Percentiles rank a stretch among this genome's conserved stretches.
Conservation (phyloP, 2,329 filamentous ascomycete genomes). For the Sordariomycetes sp. region DNA sequence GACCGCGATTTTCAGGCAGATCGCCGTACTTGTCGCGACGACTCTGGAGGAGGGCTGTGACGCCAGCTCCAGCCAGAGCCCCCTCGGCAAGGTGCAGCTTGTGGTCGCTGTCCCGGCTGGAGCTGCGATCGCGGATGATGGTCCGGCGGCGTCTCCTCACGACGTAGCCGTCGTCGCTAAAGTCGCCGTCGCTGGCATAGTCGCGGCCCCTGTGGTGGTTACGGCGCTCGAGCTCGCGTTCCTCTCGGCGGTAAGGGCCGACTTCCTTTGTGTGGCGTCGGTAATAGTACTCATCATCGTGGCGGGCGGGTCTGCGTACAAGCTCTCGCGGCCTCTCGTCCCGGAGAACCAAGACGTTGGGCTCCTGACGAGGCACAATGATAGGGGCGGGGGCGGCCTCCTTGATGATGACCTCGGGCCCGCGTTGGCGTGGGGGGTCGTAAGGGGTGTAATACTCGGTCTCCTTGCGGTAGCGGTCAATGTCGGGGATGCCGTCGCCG, state of each 20-base stretch:
- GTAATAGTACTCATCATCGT: slow-evolving; percentile 37
- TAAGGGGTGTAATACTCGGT: slow-evolving; percentile 46
- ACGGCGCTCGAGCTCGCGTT: slow-evolving; percentile 16
- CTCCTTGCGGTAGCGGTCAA: slow-evolving; percentile 48
- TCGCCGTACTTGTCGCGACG: slow-evolving; percentile 38
- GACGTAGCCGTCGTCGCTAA: slow-evolving; percentile 33
- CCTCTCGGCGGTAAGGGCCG: slow-evolving; percentile 20
- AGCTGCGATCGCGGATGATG: slow-evolving; percentile 33
- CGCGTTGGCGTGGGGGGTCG: slow-evolving; percentile 36
- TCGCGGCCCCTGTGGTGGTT: slow-evolving; percentile 19
- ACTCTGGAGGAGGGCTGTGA: slow-evolving; percentile 43
- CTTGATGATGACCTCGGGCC: slow-evolving; percentile 45
- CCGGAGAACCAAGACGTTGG: slow-evolving; percentile 27
- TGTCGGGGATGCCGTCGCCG: slow-evolving; percentile 20
- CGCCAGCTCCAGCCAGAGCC: slow-evolving; percentile 49
- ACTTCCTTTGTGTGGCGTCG: slow-evolving; percentile 30
- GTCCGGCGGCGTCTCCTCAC: slow-evolving; percentile 32
- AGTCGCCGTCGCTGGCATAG: slow-evolving; percentile 19
- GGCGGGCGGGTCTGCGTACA: slow-evolving; percentile 16
- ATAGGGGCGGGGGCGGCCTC: slow-evolving; percentile 40
- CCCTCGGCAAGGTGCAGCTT: slow-evolving; percentile 49
- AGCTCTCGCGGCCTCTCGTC: slow-evolving; percentile 25
- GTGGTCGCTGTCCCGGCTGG: slow-evolving; percentile 24
- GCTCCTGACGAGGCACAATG: slow-evolving; percentile 31
- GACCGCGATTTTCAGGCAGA: slow-evolving; percentile 34